Percentiles rank a stretch among this genome's conserved stretches.
phyloP scores from a whole-genome alignment of 1,139 yeast species.

The Debaryomyces sp. region DNA sequence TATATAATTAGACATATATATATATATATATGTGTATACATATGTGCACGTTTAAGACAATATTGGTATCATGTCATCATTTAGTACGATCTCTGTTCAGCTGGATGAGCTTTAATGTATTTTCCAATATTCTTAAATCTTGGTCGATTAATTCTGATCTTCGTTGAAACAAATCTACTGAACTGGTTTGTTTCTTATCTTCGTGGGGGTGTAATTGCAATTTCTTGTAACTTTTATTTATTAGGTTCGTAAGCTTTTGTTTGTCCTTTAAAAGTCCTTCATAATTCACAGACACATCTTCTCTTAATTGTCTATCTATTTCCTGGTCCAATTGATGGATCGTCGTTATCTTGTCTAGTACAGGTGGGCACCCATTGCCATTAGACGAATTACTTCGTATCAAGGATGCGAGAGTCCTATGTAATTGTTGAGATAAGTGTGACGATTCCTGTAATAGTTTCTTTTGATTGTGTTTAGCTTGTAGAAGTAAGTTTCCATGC shows the following conservation, averaged over 20 bases:
- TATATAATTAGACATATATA: neutral
- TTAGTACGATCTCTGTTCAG: slow-evolving; percentile 9
- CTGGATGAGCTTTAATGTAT: slow-evolving; percentile 26
- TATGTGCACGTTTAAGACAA: slow-evolving; percentile 14
- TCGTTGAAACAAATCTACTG: slow-evolving; percentile 38
- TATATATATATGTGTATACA: no score
- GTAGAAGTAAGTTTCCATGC: slow-evolving; percentile 33
- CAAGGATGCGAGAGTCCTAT: slow-evolving; percentile 25
- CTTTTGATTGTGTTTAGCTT: slow-evolving; percentile 42
- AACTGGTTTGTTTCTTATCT: neutral
- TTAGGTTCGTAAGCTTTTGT: slow-evolving; percentile 20
- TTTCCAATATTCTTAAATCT: slow-evolving; percentile 50
- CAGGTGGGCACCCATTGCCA: slow-evolving; percentile 24
- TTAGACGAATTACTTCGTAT: slow-evolving; percentile 30
- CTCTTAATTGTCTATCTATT: slow-evolving; percentile 38
- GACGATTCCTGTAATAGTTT: slow-evolving; percentile 31
- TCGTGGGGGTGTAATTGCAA: slow-evolving; percentile 11
- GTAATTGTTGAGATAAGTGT: slow-evolving; percentile 32
- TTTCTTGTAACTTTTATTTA: slow-evolving; percentile 20
- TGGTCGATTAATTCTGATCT: slow-evolving; percentile 48
- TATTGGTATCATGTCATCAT: neutral
- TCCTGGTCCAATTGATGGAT: slow-evolving; percentile 44
- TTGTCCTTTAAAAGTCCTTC: slow-evolving; percentile 26
- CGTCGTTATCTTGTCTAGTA: slow-evolving; percentile 47
- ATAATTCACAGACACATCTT: slow-evolving; percentile 30